Evolutionary conservation across 139 green algal species (phyloP), one percentile per base, ranked within the genome.

Genomic region (Asterochloris erici): DNA sequence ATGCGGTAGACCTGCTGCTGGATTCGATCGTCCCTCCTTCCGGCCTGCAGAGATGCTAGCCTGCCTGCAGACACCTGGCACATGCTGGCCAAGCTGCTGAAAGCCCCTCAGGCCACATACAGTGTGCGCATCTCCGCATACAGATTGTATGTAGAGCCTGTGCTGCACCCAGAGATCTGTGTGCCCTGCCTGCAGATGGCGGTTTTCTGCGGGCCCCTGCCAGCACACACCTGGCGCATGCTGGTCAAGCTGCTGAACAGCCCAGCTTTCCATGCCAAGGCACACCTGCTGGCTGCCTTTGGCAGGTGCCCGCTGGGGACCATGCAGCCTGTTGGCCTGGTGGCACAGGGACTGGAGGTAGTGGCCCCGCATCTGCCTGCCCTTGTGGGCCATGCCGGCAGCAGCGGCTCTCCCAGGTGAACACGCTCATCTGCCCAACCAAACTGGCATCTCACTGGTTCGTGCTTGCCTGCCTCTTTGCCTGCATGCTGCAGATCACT

Each of bases 201-300:
- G 0, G n/a, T 21, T 63, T 63, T 29, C 28, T 74, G 61, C 47
- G 61, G 61, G 27, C 77, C 77, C 16, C 16, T 81, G 15, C 19
- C 29, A 16, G 61, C 77, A 19, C 61, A 12, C 15, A 19, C 73
- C 10, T 81, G 77, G 77, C 73, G 62, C 26, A 61, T 26, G 28
- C 16, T 81, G 62, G n/a, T 81, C 27, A 73, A 73, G 63, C 17
- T 62, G 77, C 63, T 81, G n/a, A 81, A 81, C 63, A 81, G 19
- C 77, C 68, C n/a, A n/a, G 27, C 73, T 28, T 73, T 73, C 27
- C 15, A 63, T 14, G 77, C 14, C 15, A 81, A 81, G 28, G 26
- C 63, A n/a, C 19, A 27, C 63, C 63, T 81, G 26, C 60, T 81
- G 11, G 63, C 63, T 29, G 77, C 63, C 61, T 24, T 81, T 63